phyloP scores from a whole-genome alignment of 1,284 basidiomycete genomes.

The Ganoderma boninense region DNA sequence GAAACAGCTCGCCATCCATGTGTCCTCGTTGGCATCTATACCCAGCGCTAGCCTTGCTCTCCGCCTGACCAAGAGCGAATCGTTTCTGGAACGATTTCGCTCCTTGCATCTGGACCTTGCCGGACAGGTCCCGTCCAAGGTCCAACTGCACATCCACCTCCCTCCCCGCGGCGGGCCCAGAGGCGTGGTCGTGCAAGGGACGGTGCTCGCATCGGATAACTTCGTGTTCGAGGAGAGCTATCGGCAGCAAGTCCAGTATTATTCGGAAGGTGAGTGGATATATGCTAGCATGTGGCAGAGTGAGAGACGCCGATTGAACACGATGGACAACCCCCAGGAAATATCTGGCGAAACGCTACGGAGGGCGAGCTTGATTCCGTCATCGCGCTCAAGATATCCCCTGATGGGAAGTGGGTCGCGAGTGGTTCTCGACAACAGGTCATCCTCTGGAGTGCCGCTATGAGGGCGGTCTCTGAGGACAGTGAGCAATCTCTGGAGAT shows the following conservation, averaged over 20 bases:
- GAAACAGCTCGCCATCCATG: neutral
- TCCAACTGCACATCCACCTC: neutral
- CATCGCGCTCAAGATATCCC: neutral
- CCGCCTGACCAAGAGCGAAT: neutral
- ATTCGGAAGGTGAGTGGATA: neutral
- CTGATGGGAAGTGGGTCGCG: neutral
- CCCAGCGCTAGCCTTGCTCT: neutral
- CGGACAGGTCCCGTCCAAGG: neutral
- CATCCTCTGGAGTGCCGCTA: neutral
- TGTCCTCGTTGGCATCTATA: neutral
- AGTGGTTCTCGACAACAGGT: neutral
- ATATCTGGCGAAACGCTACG: neutral
- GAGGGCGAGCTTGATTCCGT: neutral
- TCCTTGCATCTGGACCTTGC: conserved; percentile 1
- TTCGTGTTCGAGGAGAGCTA: neutral
- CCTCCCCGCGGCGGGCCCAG: neutral
- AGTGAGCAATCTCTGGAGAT: neutral
- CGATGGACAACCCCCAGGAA: neutral
- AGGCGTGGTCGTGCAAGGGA: neutral
- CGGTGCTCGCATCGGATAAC: neutral
- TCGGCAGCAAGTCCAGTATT: neutral
- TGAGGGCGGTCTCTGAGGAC: neutral
- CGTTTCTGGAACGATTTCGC: neutral
- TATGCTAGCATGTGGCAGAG: neutral
- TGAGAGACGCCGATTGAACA: neutral